Evolutionary conservation across 768 basidiomycete genomes (phyloP), one percentile per base, ranked within the genome.

Genomic region (Filobasidium wieringae): DNA sequence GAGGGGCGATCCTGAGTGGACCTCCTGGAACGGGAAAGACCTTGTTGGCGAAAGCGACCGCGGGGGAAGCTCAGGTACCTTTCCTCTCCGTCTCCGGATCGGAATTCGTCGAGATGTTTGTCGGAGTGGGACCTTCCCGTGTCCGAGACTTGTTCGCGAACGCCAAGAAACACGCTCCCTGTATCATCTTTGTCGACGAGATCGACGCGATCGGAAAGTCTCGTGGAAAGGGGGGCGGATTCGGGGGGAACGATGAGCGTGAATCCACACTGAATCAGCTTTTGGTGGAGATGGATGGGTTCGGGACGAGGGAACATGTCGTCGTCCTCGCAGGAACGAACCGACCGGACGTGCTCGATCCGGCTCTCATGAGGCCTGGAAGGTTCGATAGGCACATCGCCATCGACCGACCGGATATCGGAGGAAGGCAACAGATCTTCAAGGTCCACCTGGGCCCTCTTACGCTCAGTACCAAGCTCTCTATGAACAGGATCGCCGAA

Each of bases 31-130:
- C 95, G 3, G 95, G 95, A 71, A 99, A 99, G 77, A 99, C 95
- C 5, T 78, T 99, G 11, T 81, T 99, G 33, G 95, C 95, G 11
- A 99, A 99, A 74, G 95, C 95, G 2, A 97, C 95, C 4, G 95
- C 95, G 2, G 95, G 95, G 51, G 95, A 99, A 76, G 93, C 95
- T 4, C 86, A 83, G 41, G 93, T 97, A 4, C 93, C 95, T 39
- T 99, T 99, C 85, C 81, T 96, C 58, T 93, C 90, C 24, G 95
- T 97, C 39, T 96, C 93, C 47, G 95, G 95, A 51, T 97, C 93
- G 40, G 95, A 99, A 72, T 97, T 99, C 71, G 91, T 99, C 60
- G 95, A 99, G 77, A 96, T 97, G 92, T 99, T 97, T 71, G 95
- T 99, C 65, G 95, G 95, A 75, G 95, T 97, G 52, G 95, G 95